Conservation (phyloP, 805 yeast species). For the Saccharomyces jurei region DNA sequence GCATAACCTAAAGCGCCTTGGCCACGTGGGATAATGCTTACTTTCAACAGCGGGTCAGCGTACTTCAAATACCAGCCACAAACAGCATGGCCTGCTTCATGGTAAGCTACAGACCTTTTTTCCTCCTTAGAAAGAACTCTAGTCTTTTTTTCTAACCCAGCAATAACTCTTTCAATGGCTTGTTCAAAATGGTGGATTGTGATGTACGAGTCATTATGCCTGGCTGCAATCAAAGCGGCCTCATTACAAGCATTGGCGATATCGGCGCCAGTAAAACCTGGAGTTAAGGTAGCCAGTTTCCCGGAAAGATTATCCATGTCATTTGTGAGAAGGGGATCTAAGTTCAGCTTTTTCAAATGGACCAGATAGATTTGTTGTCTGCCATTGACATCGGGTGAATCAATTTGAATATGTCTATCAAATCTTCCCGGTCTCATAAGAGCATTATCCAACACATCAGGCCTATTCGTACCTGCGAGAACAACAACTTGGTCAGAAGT, state of each 20-base stretch:
- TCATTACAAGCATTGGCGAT: conserved; percentile 92
- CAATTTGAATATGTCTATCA: conserved; percentile 81
- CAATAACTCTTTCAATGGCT: conserved; percentile 90
- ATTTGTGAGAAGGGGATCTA: conserved; percentile 21
- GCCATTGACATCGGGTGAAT: conserved; percentile 82
- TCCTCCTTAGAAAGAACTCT: conserved; percentile 72
- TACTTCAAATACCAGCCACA: conserved; percentile 86
- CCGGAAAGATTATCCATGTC: conserved; percentile 62
- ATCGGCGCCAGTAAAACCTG: conserved; percentile 95
- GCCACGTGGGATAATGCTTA: conserved; percentile 91
- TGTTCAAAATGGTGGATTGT: conserved; percentile 72
- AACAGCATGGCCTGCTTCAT: conserved; percentile 95
- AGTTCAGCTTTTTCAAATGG: conserved; percentile 47
- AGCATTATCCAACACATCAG: conserved; percentile 85
- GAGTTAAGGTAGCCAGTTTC: conserved; percentile 82
- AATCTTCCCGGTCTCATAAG: conserved; percentile 91
- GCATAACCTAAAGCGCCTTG: conserved; percentile 96
- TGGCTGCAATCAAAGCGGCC: conserved; percentile 89
- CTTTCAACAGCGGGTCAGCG: conserved; percentile 88
- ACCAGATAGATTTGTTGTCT: conserved; percentile 80
- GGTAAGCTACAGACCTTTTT: conserved; percentile 81
- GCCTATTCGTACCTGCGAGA: conserved; percentile 89
- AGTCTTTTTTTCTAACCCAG: conserved; percentile 85
- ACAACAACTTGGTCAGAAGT: conserved; percentile 88
- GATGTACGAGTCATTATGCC: conserved; percentile 57